A percentile compares a stretch with the other conserved stretches of the same genome.
Evolutionary conservation across 352 stramenopile genomes (phyloP).

Genomic region (Plasmopara halstedii): DNA sequence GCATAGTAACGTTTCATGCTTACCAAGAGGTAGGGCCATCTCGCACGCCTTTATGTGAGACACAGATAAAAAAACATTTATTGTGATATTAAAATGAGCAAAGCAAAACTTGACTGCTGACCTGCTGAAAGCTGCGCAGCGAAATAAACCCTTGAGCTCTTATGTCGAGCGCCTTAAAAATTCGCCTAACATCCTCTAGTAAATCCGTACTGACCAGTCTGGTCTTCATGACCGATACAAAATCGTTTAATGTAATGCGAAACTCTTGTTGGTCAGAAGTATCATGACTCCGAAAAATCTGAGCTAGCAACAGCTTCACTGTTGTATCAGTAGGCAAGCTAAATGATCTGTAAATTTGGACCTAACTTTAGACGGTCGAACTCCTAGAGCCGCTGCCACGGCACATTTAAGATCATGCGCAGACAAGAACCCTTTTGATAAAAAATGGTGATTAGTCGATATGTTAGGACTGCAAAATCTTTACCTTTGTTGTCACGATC

Average conservation of each 20-base stretch:
- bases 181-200: constrained; percentile 42
- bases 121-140: constrained; percentile 43
- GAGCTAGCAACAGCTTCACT: constrained; percentile 44
- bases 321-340: not conserved
- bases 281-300: constrained; percentile 35
- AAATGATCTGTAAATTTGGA: not conserved
- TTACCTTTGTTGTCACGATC: constrained; percentile 27
- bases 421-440: constrained; percentile 28
- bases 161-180: constrained; percentile 63
- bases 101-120: not conserved
- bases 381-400: constrained; percentile 50
- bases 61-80: not conserved
- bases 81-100: not conserved
- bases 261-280: constrained; percentile 6
- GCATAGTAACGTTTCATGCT: constrained; percentile 21
- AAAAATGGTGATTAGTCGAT: not conserved
- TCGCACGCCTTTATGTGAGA: constrained; percentile 32
- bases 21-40: constrained; percentile 30
- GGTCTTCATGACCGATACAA: constrained; percentile 21
- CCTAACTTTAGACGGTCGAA: constrained; percentile 57
- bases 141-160: constrained; percentile 56
- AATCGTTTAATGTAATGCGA: constrained; percentile 22
- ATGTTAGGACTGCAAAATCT: not conserved
- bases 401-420: constrained; percentile 57
- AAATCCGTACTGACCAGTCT: constrained; percentile 38